A percentile compares a stretch with the other conserved stretches of the same genome.
Conservation (phyloP, 495 filamentous ascomycete genomes). For the Penicillium steckii region DNA sequence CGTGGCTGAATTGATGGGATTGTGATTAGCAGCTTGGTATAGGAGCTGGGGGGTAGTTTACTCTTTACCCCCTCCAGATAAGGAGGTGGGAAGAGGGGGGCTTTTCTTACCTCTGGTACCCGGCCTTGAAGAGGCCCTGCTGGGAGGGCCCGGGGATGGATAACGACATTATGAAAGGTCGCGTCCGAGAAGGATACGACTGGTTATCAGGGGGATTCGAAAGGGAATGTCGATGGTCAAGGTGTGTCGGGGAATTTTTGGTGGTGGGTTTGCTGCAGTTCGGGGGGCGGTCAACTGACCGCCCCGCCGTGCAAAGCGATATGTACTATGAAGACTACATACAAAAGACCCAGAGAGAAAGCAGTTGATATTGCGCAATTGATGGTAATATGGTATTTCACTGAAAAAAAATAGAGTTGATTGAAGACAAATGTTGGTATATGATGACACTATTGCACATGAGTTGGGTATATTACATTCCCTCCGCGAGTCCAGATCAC, state of each 20-base stretch:
- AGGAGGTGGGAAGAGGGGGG: conserved; percentile 29
- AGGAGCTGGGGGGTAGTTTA: too few species aligned
- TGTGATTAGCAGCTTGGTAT: conserved; percentile 7
- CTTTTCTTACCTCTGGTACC: conserved; percentile 83
- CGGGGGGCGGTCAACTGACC: conserved; percentile 26
- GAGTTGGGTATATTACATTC: background rate
- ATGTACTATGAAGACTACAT: background rate
- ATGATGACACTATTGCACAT: background rate
- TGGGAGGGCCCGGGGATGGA: conserved; percentile 92
- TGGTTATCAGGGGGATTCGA: conserved; percentile 18
- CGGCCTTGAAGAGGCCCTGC: conserved; percentile 89
- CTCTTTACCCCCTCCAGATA: conserved; percentile 15
- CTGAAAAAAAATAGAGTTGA: too few species aligned
- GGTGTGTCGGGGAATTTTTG: conserved; percentile 46
- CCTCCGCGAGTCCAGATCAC: background rate
- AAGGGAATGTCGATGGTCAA: conserved; percentile 21
- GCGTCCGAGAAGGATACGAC: conserved; percentile 27
- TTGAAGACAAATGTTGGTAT: too few species aligned
- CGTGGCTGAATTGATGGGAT: conserved; percentile 62
- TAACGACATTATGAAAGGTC: conserved; percentile 74
- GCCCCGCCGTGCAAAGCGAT: background rate
- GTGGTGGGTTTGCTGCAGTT: conserved; percentile 47
- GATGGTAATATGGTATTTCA: too few species aligned
- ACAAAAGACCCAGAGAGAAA: too few species aligned
- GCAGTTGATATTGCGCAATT: too few species aligned